Percentiles rank a stretch among this genome's conserved stretches.
Evolutionary conservation across 176 grass and related monocot species (phyloP).

Genomic region (Cenchrus americanus): DNA sequence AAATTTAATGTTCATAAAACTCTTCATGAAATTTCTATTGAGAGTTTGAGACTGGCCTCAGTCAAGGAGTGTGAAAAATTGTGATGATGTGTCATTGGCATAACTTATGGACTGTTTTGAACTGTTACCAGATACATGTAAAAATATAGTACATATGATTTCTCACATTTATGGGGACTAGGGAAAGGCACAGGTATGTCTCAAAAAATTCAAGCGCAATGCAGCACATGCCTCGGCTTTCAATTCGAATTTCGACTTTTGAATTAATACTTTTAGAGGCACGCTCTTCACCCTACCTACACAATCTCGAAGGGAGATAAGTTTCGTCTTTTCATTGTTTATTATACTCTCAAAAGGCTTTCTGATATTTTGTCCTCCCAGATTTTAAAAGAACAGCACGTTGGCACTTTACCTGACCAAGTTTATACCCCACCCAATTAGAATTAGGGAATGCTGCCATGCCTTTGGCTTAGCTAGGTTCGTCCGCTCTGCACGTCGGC

Average conservation of each 20-base stretch:
- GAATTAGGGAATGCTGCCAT: not conserved
- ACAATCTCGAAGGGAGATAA: not conserved
- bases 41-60: too few relatives aligned
- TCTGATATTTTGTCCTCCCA: not conserved
- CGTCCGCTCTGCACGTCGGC: not conserved
- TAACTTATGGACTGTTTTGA: too few relatives aligned
- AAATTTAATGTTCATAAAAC: too few relatives aligned
- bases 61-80: too few relatives aligned
- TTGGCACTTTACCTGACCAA: conserved; percentile 12
- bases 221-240: not conserved
- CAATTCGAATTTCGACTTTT: not conserved
- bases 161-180: not conserved
- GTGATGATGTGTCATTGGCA: too few relatives aligned
- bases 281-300: not conserved
- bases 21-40: too few relatives aligned
- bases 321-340: not conserved
- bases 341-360: not conserved
- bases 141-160: not conserved
- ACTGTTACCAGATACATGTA: too few relatives aligned
- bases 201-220: not conserved
- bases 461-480: not conserved
- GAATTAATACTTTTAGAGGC: not conserved
- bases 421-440: too few relatives aligned
- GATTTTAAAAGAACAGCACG: not conserved
- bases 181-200: not conserved